phyloP scores from a whole-genome alignment of 371 early-diverging fungal species.

The Lichtheimia corymbifera region DNA sequence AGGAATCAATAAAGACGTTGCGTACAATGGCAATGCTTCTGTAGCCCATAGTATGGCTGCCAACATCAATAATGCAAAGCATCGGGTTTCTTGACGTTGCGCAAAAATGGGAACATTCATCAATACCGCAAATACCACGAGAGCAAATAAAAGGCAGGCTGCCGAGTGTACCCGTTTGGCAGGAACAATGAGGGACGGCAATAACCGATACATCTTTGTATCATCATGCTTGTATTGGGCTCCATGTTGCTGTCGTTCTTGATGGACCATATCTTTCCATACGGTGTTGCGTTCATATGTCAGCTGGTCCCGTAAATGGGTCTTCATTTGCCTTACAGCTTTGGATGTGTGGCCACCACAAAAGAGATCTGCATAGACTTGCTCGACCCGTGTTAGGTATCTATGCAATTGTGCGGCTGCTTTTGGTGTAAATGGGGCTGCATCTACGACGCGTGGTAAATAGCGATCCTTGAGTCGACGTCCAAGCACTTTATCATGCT shows the following conservation, averaged over 20 bases:
- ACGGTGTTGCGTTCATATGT: constrained; percentile 79
- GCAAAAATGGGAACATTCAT: constrained; percentile 57
- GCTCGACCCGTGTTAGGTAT: constrained; percentile 45
- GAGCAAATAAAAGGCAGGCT: constrained; percentile 32
- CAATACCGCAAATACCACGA: constrained; percentile 55
- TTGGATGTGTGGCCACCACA: constrained; percentile 48
- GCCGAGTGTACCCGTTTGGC: constrained; percentile 22
- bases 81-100: constrained; percentile 52
- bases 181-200: constrained; percentile 15
- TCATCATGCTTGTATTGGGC: constrained; percentile 27
- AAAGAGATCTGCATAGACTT: constrained; percentile 57
- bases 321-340: constrained; percentile 61
- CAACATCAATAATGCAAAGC: constrained; percentile 63
- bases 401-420: constrained; percentile 37
- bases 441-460: constrained; percentile 47
- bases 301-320: constrained; percentile 67
- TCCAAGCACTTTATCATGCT: constrained; percentile 84
- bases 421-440: constrained; percentile 50
- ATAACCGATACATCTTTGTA: constrained; percentile 27
- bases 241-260: constrained; percentile 59
- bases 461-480: constrained; percentile 47
- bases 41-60: constrained; percentile 70
- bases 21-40: constrained; percentile 77
- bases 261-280: constrained; percentile 79
- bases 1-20: constrained; percentile 77